These are phyloP conservation scores for Cryptococcus sp. DNA, from an alignment of 1,284 basidiomycete species.

Conservation along the genomic window DNA sequence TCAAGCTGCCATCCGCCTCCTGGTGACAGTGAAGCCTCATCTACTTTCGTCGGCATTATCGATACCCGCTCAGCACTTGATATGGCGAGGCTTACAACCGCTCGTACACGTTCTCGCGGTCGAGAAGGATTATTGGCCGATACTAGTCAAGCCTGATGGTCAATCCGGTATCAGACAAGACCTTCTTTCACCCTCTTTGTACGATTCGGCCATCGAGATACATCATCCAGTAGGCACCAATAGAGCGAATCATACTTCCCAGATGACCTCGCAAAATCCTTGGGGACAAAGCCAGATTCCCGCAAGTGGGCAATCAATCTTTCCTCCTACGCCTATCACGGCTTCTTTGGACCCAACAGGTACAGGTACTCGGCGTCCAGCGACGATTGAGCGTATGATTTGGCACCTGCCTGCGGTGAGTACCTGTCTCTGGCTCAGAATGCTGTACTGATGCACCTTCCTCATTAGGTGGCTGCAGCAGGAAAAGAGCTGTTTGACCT, in stretches of 20 bases:
- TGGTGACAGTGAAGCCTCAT: slow-evolving; percentile 20
- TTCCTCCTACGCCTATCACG: slow-evolving; percentile 10
- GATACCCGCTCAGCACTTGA: slow-evolving; percentile 46
- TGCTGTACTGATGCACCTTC: not conserved
- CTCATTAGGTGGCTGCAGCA: slow-evolving; percentile 12
- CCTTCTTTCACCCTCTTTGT: slow-evolving; percentile 15
- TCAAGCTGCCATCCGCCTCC: slow-evolving; percentile 13
- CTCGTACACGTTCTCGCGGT: slow-evolving; percentile 53
- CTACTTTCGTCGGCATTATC: slow-evolving; percentile 18
- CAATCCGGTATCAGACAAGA: slow-evolving; percentile 65
- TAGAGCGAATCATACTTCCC: too few species aligned
- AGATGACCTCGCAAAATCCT: slow-evolving; percentile 1
- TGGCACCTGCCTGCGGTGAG: slow-evolving; percentile 25
- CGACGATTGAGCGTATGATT: not conserved
- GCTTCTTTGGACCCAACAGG: not conserved
- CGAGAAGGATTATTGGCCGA: slow-evolving; percentile 57
- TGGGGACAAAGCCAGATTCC: slow-evolving; percentile 11
- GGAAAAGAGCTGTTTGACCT: slow-evolving; percentile 15
- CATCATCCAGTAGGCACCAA: not conserved
- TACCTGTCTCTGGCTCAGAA: not conserved
- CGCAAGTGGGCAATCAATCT: not conserved
- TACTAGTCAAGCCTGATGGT: slow-evolving; percentile 64
- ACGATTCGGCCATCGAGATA: slow-evolving; percentile 5
- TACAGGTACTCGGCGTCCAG: not conserved
- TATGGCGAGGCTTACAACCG: slow-evolving; percentile 68